Percentiles rank a stretch among this genome's conserved stretches.
phyloP scores from a whole-genome alignment of 768 basidiomycete genomes.

The Russula sp. region DNA sequence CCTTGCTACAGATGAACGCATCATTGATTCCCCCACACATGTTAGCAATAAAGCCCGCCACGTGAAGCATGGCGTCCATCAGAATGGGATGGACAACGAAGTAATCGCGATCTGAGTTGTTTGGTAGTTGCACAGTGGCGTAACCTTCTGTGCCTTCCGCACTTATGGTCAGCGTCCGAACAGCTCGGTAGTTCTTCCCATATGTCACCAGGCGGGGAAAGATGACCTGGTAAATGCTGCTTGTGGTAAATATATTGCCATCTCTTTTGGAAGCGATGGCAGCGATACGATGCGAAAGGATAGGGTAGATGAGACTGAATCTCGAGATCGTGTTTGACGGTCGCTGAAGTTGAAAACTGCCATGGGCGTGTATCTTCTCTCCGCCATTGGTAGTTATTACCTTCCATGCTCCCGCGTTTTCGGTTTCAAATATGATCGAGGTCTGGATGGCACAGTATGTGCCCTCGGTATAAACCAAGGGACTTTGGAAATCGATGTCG shows the following conservation, averaged over 20 bases:
- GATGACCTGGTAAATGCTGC: slow-evolving; percentile 60
- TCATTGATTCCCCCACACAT: slow-evolving; percentile 48
- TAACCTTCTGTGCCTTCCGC: slow-evolving; percentile 49
- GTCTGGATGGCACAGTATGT: slow-evolving; percentile 40
- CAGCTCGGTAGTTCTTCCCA: slow-evolving; percentile 53
- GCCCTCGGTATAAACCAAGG: slow-evolving; percentile 48
- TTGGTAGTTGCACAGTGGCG: slow-evolving; percentile 48
- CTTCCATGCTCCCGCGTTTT: slow-evolving; percentile 44
- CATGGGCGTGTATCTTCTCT: slow-evolving; percentile 41
- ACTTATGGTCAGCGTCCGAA: slow-evolving; percentile 52
- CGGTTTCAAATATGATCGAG: slow-evolving; percentile 40
- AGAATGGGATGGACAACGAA: slow-evolving; percentile 56
- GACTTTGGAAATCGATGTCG: slow-evolving; percentile 49
- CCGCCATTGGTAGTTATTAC: slow-evolving; percentile 43
- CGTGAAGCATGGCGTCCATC: slow-evolving; percentile 64
- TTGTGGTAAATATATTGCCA: slow-evolving; percentile 51
- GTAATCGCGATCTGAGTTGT: slow-evolving; percentile 34
- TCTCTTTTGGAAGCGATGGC: slow-evolving; percentile 33
- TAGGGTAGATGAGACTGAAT: slow-evolving; percentile 41
- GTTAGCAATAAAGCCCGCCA: slow-evolving; percentile 69
- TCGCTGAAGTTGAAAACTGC: slow-evolving; percentile 44
- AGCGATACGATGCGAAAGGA: slow-evolving; percentile 38
- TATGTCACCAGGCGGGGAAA: slow-evolving; percentile 71
- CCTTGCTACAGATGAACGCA: slow-evolving; percentile 60
- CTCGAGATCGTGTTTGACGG: slow-evolving; percentile 37